Base-by-base conservation (phyloP, 345 rosid genomes). In the Moricandia arvensis region DNA sequence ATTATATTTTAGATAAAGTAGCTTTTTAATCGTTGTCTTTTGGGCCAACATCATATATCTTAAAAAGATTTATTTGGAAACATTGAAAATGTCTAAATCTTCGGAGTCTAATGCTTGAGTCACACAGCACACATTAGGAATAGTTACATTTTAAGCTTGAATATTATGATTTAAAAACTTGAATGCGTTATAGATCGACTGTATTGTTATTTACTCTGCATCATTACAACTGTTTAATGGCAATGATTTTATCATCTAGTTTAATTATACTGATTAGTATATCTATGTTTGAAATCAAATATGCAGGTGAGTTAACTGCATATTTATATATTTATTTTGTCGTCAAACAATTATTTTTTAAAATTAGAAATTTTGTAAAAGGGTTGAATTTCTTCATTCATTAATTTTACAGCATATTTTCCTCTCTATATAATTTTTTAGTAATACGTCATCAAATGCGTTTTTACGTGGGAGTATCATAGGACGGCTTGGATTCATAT, bases 391-490 rank as follows among this genome's bases (percentile, higher is more conserved):
- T 16, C 57, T 21, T 10, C 21, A 15, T 15, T 54, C 21, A 53
- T 16, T 34, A 9, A 15, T n/a, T 16, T 49, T 47, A 49, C 55
- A 49, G 8, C 21, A 49, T 15, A 49, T 49, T 49, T 49, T 49
- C 55, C 31, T 47, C 15, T 47, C 17, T 15, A 49, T 49, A 16
- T 75, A 33, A 66, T 15, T 66, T 13, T 59, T 66, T 17, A 47
- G 58, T 11, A 68, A 35, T 29, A 41, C 21, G 68, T 47, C 68
- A 75, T 3, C 21, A 68, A 15, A 63, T 24, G 5, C 6, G 0
- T 17, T 45, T 49, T 11, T 37, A 76, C 74, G 65, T 76, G 75
- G 29, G 15, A 68, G 18, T 58, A 75, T 26, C n/a, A 67, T 49
- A 38, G 59, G 70, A 16, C 17, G 9, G 37, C 45, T 69, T 63